Evolutionary conservation across 2,329 filamentous ascomycete species (phyloP).

Genomic region (Pyrenophora teres): DNA sequence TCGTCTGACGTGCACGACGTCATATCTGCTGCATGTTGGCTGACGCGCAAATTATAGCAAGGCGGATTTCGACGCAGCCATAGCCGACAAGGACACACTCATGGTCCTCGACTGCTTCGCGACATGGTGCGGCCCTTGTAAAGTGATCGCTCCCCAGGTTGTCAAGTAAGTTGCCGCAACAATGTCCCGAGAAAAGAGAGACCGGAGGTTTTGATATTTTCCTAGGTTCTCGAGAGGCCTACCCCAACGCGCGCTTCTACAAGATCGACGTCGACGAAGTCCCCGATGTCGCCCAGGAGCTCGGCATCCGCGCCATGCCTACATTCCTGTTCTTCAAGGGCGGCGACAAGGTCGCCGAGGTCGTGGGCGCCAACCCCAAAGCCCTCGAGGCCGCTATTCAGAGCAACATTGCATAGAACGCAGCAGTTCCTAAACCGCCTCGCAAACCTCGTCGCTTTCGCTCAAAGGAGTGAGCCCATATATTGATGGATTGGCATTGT

Average conservation of each 20-base stretch:
- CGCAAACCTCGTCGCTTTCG: conserved; percentile 12
- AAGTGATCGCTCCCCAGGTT: conserved; percentile 79
- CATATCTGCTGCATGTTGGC: conserved; percentile 10
- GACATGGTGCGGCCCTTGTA: conserved; percentile 94
- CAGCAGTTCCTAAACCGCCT: background rate
- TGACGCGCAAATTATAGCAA: conserved; percentile 52
- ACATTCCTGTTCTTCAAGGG: conserved; percentile 86
- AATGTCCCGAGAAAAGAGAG: background rate
- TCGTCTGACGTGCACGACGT: conserved; percentile 14
- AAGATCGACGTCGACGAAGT: conserved; percentile 91
- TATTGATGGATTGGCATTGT: conserved; percentile 4
- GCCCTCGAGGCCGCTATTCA: conserved; percentile 63
- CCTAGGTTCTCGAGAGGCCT: conserved; percentile 63
- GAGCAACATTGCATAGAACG: conserved; percentile 34
- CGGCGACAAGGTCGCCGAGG: conserved; percentile 71
- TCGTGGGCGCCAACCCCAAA: conserved; percentile 80
- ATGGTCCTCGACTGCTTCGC: conserved; percentile 88
- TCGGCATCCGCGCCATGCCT: conserved; percentile 88
- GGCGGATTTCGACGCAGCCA: conserved; percentile 61
- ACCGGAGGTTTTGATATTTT: conserved; percentile 6
- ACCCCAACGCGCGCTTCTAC: conserved; percentile 71
- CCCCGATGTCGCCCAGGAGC: conserved; percentile 73
- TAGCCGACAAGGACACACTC: conserved; percentile 60
- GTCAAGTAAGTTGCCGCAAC: conserved; percentile 58
- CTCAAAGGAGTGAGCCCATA: conserved; percentile 14